A percentile compares a stretch with the other conserved stretches of the same genome.
These are phyloP conservation scores for Talaromyces wortmannii DNA, from an alignment of 495 filamentous ascomycete genomes.

Conservation along the genomic window DNA sequence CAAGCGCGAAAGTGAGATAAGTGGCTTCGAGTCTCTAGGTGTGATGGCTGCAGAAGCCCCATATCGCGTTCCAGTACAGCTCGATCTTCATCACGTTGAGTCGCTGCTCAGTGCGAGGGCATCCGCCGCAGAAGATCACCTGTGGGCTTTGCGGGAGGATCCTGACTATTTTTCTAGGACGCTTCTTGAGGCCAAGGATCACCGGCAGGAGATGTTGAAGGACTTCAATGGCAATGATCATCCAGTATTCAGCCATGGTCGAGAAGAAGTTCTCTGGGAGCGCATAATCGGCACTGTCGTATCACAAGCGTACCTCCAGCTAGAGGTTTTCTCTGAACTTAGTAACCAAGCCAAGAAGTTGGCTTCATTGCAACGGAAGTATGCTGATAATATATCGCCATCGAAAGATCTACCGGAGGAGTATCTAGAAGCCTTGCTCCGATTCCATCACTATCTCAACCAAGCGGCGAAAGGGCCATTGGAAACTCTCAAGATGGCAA, in stretches of 20 bases:
- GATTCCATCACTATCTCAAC: slow-evolving; percentile 22
- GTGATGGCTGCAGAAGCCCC: slow-evolving; percentile 35
- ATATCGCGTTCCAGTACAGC: slow-evolving; percentile 29
- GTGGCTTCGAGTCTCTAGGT: slow-evolving; percentile 16
- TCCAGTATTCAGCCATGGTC: slow-evolving; percentile 8
- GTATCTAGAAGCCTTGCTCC: slow-evolving; percentile 21
- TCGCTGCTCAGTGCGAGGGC: slow-evolving; percentile 28
- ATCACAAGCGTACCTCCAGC: slow-evolving; percentile 9
- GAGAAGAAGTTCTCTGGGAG: slow-evolving; percentile 16
- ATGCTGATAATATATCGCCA: slow-evolving; percentile 16
- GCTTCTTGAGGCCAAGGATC: slow-evolving; percentile 28
- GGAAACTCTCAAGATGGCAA: slow-evolving; percentile 9
- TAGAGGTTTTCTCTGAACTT: slow-evolving; percentile 20
- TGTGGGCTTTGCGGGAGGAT: slow-evolving; percentile 49
- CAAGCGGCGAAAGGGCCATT: slow-evolving; percentile 16
- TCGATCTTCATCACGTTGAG: slow-evolving; percentile 33
- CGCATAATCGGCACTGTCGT: slow-evolving; percentile 21
- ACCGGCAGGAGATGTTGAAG: slow-evolving; percentile 27
- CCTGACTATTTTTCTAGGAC: slow-evolving; percentile 40
- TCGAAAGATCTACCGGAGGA: slow-evolving; percentile 26
- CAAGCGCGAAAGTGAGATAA: slow-evolving; percentile 2
- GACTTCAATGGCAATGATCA: slow-evolving; percentile 20
- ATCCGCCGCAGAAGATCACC: slow-evolving; percentile 36
- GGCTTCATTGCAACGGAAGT: slow-evolving; percentile 15
- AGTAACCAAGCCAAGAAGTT: slow-evolving; percentile 21